These are phyloP conservation scores for Simmondsia chinensis DNA, from an alignment of 148 eudicot species.

Conservation along the genomic window DNA sequence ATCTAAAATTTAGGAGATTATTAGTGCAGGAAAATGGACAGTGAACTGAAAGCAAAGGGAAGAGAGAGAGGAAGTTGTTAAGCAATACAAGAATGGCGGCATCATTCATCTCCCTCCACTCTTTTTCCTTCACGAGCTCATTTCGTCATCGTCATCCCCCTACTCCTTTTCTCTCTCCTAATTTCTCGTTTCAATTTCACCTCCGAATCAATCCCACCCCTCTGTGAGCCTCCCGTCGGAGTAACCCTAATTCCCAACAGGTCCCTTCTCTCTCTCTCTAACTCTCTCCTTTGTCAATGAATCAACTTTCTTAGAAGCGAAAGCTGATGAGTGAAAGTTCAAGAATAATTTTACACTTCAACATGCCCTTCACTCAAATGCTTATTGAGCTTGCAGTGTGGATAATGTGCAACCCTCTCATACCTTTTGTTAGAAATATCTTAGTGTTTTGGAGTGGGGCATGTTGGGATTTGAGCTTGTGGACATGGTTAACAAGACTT, in stretches of 20 bases:
- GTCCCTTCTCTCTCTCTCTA: slow-evolving; percentile 7
- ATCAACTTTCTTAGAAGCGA: neutral
- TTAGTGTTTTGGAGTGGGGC: no score
- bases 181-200: slow-evolving; percentile 3
- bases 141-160: slow-evolving; percentile 1
- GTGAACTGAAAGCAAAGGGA: no score
- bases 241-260: slow-evolving; percentile 23
- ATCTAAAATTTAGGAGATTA: no score
- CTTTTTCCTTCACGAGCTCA: neutral
- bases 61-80: neutral
- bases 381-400: no score
- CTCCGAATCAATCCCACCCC: slow-evolving; percentile 13
- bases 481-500: no score
- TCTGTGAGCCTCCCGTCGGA: slow-evolving; percentile 29
- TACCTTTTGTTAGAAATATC: no score
- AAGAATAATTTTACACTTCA: no score
- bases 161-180: slow-evolving; percentile 3
- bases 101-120: slow-evolving; percentile 7
- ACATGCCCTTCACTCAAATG: no score
- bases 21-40: no score
- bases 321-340: neutral
- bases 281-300: neutral
- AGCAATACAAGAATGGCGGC: slow-evolving; percentile 18
- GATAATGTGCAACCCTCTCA: no score
- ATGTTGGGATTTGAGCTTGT: no score